Conservation (phyloP, 2,329 filamentous ascomycete genomes). For the Lasiodiplodia sp. region DNA sequence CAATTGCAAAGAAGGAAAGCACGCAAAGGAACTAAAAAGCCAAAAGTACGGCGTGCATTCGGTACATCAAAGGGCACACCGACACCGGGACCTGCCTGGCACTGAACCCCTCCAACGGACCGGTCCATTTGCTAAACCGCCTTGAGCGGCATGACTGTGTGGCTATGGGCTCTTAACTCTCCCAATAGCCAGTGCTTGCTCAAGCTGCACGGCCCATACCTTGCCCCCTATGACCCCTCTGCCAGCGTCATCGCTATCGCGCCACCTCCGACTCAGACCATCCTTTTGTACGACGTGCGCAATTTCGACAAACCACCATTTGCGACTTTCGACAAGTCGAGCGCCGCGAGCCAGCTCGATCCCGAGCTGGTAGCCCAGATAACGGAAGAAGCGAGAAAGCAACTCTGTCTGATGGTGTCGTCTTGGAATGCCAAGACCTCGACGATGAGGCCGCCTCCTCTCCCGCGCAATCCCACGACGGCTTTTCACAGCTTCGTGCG, state of each 20-base stretch:
- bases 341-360: not conserved
- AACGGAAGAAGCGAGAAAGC: not conserved
- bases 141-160: constrained; percentile 64
- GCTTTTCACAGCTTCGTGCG: too few species aligned
- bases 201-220: constrained; percentile 79
- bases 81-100: constrained; percentile 82
- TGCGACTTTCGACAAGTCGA: constrained; percentile 71
- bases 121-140: too few species aligned
- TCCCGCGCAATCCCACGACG: too few species aligned
- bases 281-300: constrained; percentile 90
- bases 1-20: constrained; percentile 87
- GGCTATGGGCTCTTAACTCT: constrained; percentile 86
- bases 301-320: constrained; percentile 81
- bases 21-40: constrained; percentile 87
- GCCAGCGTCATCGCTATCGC: constrained; percentile 91
- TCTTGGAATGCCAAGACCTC: too few species aligned
- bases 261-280: constrained; percentile 76
- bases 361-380: not conserved
- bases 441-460: too few species aligned
- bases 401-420: too few species aligned
- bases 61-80: constrained; percentile 94
- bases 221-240: constrained; percentile 90
- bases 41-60: constrained; percentile 96
- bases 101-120: constrained; percentile 75
- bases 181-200: constrained; percentile 82